A percentile compares a stretch with the other conserved stretches of the same genome.
These are phyloP conservation scores for Wallacemonas collosoma DNA, from an alignment of 208 protist species.

Conservation along the genomic window DNA sequence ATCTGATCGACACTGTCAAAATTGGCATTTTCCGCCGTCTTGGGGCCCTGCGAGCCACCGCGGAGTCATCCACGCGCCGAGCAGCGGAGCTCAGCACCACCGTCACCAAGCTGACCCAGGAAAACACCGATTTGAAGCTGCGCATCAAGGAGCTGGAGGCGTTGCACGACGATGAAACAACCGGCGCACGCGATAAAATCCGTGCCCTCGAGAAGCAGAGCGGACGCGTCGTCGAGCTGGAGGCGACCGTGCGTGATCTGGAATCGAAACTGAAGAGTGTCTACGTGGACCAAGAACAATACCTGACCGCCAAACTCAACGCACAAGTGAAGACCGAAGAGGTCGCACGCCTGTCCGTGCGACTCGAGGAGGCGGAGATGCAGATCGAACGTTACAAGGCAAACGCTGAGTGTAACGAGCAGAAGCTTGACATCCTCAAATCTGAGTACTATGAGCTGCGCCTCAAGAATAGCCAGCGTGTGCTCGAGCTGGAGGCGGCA, in stretches of 20 bases:
- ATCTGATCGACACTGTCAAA: slow-evolving; percentile 83
- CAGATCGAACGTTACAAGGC: slow-evolving; percentile 74
- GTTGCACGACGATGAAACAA: slow-evolving; percentile 36
- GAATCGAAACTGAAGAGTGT: slow-evolving; percentile 52
- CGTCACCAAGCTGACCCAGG: slow-evolving; percentile 40
- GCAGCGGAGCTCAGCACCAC: slow-evolving; percentile 61
- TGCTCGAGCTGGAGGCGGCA: slow-evolving; percentile 72
- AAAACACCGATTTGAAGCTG: slow-evolving; percentile 59
- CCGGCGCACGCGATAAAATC: slow-evolving; percentile 29
- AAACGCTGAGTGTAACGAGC: slow-evolving; percentile 81
- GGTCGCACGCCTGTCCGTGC: slow-evolving; percentile 71
- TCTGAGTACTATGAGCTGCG: slow-evolving; percentile 90
- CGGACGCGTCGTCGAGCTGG: slow-evolving; percentile 61
- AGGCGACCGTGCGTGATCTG: slow-evolving; percentile 57
- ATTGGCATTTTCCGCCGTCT: slow-evolving; percentile 83
- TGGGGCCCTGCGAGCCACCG: slow-evolving; percentile 51
- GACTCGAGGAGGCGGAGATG: slow-evolving; percentile 81
- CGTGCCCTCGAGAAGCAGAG: slow-evolving; percentile 43
- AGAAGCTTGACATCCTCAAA: slow-evolving; percentile 91
- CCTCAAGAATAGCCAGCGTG: slow-evolving; percentile 73
- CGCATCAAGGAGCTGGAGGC: slow-evolving; percentile 55
- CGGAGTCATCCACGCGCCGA: slow-evolving; percentile 52
- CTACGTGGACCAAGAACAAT: slow-evolving; percentile 82
- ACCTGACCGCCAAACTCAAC: slow-evolving; percentile 74
- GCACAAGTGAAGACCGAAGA: slow-evolving; percentile 86